phyloP scores from a whole-genome alignment of 139 green algal genomes.

The Closterium sp. region DNA sequence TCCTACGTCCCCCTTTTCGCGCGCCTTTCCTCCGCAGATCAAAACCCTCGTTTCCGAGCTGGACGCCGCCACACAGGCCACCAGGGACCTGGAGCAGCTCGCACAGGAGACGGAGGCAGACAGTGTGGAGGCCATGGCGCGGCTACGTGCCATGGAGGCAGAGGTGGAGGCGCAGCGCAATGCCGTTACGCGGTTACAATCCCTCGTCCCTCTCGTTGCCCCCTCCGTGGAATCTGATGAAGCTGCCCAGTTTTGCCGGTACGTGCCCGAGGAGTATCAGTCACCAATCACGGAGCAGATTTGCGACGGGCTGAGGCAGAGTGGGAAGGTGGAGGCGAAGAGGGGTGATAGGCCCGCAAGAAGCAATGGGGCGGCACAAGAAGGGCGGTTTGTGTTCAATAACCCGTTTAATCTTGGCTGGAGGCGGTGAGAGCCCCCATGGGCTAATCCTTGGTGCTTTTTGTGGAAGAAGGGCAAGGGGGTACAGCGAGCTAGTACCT shows the following conservation, averaged over 20 bases:
- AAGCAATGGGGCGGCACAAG: not conserved
- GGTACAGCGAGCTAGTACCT: too few species aligned
- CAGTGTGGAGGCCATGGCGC: not conserved
- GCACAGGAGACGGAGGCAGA: not conserved
- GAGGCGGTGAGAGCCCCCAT: too few species aligned
- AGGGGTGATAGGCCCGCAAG: not conserved
- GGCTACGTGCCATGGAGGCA: not conserved
- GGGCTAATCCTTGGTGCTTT: too few species aligned
- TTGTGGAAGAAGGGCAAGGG: too few species aligned
- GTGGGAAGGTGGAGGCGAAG: not conserved
- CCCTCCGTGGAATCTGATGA: not conserved
- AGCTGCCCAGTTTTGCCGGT: not conserved
- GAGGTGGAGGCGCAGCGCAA: not conserved
- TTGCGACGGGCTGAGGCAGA: not conserved
- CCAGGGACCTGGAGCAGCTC: not conserved
- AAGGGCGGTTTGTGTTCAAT: not conserved
- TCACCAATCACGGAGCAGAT: not conserved
- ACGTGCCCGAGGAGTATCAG: not conserved
- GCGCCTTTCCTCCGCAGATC: too few species aligned
- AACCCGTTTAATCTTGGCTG: not conserved
- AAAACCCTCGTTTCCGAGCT: not conserved
- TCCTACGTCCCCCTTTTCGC: too few species aligned
- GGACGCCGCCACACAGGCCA: not conserved
- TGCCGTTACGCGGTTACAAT: not conserved
- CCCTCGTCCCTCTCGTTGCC: not conserved